Evolutionary conservation across 192 early-diverging fungal genomes (phyloP), one percentile per base, ranked within the genome.

Genomic region (Backusella circina): DNA sequence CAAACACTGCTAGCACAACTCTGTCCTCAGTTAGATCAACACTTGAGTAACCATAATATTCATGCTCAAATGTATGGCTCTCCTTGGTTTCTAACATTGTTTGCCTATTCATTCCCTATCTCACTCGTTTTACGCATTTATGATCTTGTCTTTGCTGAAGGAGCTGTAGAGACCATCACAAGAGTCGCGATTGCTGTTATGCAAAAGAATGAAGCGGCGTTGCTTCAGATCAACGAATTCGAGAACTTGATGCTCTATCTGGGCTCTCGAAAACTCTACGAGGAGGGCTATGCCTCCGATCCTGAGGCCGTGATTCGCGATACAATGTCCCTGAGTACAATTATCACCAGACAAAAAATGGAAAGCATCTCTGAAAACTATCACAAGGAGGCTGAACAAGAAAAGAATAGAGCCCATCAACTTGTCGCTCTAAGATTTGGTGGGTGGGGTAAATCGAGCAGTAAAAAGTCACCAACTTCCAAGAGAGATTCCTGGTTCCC

Each of bases 71-170:
- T 96, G 95, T 99, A 95, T 72, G 96, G 94, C 5, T 94, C 95
- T 86, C 95, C 97, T 2, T 99, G 98, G 97, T 98, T 98, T 84
- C 83, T 99, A 74, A 97, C 98, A 0, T 80, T 97, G 33, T 99
- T 99, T 88, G 97, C 98, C 1, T 98, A 97, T 82, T 91, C 93
- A 2, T 95, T 96, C 81, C 97, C 96, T 30, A 81, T 97, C 72
- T 85, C 90, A 26, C 83, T 96, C 66, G 95, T 97, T 12, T 86
- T 96, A 71, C 89, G 96, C 6, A 94, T 97, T 39, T 90, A 95
- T 82, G 96, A 99, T 83, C 88, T 98, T 12, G 84, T 95, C 16
- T 95, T 97, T 78, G 89, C 91, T 6, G 95, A 99, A 80, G 96
- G 97, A 64, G 88, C 91, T 18, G 86, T 93, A 13, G 97, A 97